Evolutionary conservation across 768 basidiomycete species (phyloP), one percentile per base, ranked within the genome.

Genomic region (Leccinum truebloodii): DNA sequence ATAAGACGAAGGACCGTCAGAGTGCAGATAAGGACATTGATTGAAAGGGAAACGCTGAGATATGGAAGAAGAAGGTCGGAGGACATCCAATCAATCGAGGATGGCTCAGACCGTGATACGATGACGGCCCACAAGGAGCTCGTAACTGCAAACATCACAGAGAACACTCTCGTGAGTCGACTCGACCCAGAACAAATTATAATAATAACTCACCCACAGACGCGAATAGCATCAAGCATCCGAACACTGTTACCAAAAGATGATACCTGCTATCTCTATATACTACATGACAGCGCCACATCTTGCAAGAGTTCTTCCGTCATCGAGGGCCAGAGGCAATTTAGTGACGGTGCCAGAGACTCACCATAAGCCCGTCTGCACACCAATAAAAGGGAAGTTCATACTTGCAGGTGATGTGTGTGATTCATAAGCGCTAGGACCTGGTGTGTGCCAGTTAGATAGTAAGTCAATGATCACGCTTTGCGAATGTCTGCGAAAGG

Each of bases 251-350:
- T 20, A 73, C 65, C 6, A 65, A 0, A 8, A 12, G 5, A 52
- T 69, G 59, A 10, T 66, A 62, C 32, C 6, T 64, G 61, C 70
- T 71, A 39, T 72, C 67, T 63, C 59, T 67, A 59, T 74, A 74
- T 22, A 74, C 72, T 44, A 74, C 69, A 12, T 69, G 58, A 50
- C 72, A 75, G 9, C 73, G 70, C 73, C 73, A 74, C 59, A 74
- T 63, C 73, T 73, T 55, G 35, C 0, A n/a, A 28, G 16, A 10
- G 52, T 69, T 12, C 39, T 44, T 44, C 22, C 24, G 37, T 16
- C 26, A 14, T 49, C 3, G 20, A 32, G 16, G 39, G 18, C 18
- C 39, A 39, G 18, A 26, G 48, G 32, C 18, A 28, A 46, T 9
- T 14, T 12, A n/a, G n/a, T n/a, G 34, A 6, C 3, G 13, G n/a